These are phyloP conservation scores for Halenospora varia DNA, from an alignment of 495 filamentous ascomycete genomes.

Conservation along the genomic window DNA sequence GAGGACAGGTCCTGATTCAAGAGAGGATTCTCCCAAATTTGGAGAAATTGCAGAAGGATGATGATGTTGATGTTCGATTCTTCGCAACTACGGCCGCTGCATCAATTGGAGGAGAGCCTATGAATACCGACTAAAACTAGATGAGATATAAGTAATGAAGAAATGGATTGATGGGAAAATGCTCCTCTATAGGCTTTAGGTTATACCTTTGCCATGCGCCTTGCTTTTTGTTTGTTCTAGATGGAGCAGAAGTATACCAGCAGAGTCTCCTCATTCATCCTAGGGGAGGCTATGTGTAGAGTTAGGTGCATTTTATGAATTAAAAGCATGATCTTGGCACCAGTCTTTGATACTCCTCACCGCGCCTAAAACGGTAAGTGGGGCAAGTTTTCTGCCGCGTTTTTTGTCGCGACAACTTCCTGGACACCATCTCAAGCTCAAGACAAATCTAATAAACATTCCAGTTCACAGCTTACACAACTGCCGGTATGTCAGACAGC, in stretches of 20 bases:
- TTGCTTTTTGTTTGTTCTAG: slow-evolving; percentile 20
- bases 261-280: slow-evolving; percentile 13
- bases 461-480: too few relatives aligned
- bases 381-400: too few relatives aligned
- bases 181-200: slow-evolving; percentile 13
- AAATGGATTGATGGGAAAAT: slow-evolving; percentile 22
- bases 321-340: too few relatives aligned
- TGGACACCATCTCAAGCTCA: too few relatives aligned
- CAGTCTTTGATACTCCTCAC: too few relatives aligned
- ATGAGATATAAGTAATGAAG: too few relatives aligned
- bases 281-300: too few relatives aligned
- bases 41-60: slow-evolving; percentile 92
- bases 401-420: too few relatives aligned
- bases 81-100: slow-evolving; percentile 65
- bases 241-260: slow-evolving; percentile 26
- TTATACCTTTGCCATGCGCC: slow-evolving; percentile 11
- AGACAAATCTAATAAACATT: too few relatives aligned
- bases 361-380: too few relatives aligned
- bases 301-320: too few relatives aligned
- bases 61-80: slow-evolving; percentile 96
- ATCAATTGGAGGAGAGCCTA: slow-evolving; percentile 44
- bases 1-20: slow-evolving; percentile 78
- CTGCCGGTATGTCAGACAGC: slow-evolving; percentile 11
- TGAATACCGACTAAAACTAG: slow-evolving; percentile 60
- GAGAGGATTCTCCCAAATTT: slow-evolving; percentile 83